Base-by-base conservation (phyloP, 306 rosid species). In the Lotus japonicus region DNA sequence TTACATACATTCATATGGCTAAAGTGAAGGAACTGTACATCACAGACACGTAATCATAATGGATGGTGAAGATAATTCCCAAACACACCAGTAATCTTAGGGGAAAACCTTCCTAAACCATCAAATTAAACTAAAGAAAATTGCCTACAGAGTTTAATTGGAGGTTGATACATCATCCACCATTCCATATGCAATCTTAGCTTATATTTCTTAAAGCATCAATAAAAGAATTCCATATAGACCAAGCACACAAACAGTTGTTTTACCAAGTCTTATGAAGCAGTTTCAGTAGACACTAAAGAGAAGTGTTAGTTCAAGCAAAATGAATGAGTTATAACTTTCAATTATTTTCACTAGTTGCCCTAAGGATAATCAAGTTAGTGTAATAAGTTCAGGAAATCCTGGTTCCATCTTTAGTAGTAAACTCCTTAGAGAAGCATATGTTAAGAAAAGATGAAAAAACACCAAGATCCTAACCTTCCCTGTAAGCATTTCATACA, bases 401-500 rank as follows among this genome's bases (percentile, higher is more conserved):
- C 28, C 23, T 10, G 26, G 51, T 39, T 51, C 31, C 52, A 48
- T n/a, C 46, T 51, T 55, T 23, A 64, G 18, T 11, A 9, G 43
- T 5, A 44, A 35, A 51, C n/a, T 3, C 21, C 12, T 65, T 16
- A 11, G 21, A 26, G 17, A 5, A 14, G 33, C 15, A 58, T 3
- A 41, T 39, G 55, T 7, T 26, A 71, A 52, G 13, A 26, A 17
- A 17, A n/a, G 43, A 53, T 44, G 36, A 19, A 45, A 26, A 21
- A 39, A n/a, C 58, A 63, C 10, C 12, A 31, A 15, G 70, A 39
- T 31, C 48, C 75, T 71, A 9, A 88, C 97, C 92, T 88, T 90
- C 61, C 95, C 97, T 3, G 90, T 86, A 41, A 90, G 86, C 95
- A 90, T 90, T 85, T 90, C 95, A 62, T 79, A 90, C 42, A 88